Evolutionary conservation across 2,329 filamentous ascomycete species (phyloP).

Genomic region (Mycosphaerelloides madeirae): DNA sequence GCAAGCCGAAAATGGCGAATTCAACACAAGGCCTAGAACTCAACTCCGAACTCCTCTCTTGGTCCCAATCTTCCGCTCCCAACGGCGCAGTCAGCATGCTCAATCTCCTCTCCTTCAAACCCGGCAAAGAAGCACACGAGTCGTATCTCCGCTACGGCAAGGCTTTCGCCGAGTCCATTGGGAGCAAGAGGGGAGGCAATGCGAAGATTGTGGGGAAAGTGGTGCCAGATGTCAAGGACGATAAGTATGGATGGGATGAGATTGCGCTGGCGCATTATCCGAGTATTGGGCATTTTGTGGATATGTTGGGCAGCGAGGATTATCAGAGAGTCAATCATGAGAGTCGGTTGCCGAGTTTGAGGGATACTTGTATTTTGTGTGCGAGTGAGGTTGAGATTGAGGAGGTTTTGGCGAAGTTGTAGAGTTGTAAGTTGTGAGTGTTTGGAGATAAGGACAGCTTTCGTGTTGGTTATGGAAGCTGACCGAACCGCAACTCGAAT

Average conservation of each 20-base stretch:
- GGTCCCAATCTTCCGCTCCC: constrained; percentile 44
- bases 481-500: too few species aligned
- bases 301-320: constrained; percentile 55
- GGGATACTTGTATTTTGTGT: constrained; percentile 35
- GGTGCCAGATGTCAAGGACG: constrained; percentile 34
- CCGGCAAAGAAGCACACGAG: constrained; percentile 43
- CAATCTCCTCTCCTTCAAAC: constrained; percentile 57
- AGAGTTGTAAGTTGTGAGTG: too few species aligned
- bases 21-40: constrained; percentile 52
- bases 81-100: constrained; percentile 56
- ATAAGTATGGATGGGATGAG: constrained; percentile 52
- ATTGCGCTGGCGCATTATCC: constrained; percentile 63
- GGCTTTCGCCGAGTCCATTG: constrained; percentile 49
- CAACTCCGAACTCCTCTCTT: constrained; percentile 46
- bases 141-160: constrained; percentile 56
- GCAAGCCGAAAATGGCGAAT: constrained; percentile 29
- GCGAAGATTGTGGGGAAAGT: constrained; percentile 61
- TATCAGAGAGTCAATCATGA: constrained; percentile 56
- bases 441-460: too few species aligned
- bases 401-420: not conserved
- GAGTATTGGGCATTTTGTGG: constrained; percentile 57
- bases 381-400: constrained; percentile 31
- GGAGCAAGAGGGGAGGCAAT: constrained; percentile 49
- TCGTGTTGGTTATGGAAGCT: too few species aligned
- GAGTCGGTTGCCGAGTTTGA: constrained; percentile 43